These are phyloP conservation scores for Vitis hybrid DNA, from an alignment of 177 flowering plant genomes.

Conservation along the genomic window DNA sequence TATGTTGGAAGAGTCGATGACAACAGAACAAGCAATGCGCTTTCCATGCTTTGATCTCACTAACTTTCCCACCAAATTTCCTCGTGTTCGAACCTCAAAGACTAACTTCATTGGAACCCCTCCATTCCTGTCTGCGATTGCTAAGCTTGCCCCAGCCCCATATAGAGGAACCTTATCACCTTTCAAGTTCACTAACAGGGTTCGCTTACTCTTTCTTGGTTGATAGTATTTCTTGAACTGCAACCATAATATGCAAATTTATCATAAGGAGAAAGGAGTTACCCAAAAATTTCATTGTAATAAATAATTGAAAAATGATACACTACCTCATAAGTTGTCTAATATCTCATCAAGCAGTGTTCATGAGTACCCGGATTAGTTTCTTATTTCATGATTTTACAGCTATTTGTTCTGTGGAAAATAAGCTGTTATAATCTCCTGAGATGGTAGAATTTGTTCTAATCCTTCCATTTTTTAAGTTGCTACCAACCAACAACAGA, in stretches of 20 bases:
- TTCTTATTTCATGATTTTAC: neutral
- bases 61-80: constrained; percentile 49
- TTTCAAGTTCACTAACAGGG: constrained; percentile 25
- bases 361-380: neutral
- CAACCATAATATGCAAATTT: neutral
- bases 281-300: too few relatives aligned
- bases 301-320: too few relatives aligned
- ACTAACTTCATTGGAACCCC: constrained; percentile 38
- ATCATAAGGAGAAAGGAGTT: too few relatives aligned
- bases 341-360: too few relatives aligned
- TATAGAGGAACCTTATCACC: constrained; percentile 51
- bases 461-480: too few relatives aligned
- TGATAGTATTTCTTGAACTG: constrained; percentile 54
- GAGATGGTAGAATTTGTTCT: too few relatives aligned
- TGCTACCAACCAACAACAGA: too few relatives aligned
- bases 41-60: constrained; percentile 39
- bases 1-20: constrained; percentile 23
- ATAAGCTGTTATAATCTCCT: neutral
- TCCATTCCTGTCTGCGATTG: constrained; percentile 16
- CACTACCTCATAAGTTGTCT: too few relatives aligned
- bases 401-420: neutral
- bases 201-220: constrained; percentile 41
- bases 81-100: constrained; percentile 35
- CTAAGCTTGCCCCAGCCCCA: constrained; percentile 52
- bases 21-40: constrained; percentile 33